Evolutionary conservation across 306 rosid species (phyloP), one percentile per base, ranked within the genome.

Genomic region (Dryas octopetala): DNA sequence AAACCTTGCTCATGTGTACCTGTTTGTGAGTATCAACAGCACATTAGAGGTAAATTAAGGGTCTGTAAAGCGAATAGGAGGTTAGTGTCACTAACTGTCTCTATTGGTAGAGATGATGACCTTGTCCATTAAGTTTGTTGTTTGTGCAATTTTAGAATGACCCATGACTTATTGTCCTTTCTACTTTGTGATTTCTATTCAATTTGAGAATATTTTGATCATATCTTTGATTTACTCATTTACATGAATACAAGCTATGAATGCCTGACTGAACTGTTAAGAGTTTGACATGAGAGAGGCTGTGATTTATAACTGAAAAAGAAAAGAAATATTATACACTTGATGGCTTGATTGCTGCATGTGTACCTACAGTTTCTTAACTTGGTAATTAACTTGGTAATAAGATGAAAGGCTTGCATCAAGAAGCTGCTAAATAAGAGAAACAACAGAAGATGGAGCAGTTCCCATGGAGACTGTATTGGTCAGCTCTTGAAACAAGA

Each of bases 41-140:
- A 76, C 43, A 55, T 75, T 83, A 89, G 85, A 83, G 85, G 77
- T 79, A 60, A 78, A 78, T 32, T 32, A 82, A 73, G 76, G 79
- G 75, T 84, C 78, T 83, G 93, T 90, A 85, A 90, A 90, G 86
- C 78, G 70, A 78, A 78, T 92, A 90, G 96, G 88, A 73, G 79
- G 86, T 73, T 88, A 89, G 89, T 81, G 66, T 84, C 83, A 80
- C 89, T 87, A 86, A 89, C 84, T 82, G 86, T 89, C 85, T 73
- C 80, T 77, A 82, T 80, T 52, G 74, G 86, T 60, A 60, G 68
- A 73, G 68, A 73, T 80, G 82, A 85, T 70, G 79, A 79, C 85
- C 80, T 70, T 78, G 81, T 73, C 80, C 83, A 70, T 82, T 70
- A 68, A 85, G 86, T 79, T 66, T 89, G 88, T 78, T 83, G 86